Base-by-base conservation (phyloP, 2,329 filamentous ascomycete species). In the Stemphylium beticola region DNA sequence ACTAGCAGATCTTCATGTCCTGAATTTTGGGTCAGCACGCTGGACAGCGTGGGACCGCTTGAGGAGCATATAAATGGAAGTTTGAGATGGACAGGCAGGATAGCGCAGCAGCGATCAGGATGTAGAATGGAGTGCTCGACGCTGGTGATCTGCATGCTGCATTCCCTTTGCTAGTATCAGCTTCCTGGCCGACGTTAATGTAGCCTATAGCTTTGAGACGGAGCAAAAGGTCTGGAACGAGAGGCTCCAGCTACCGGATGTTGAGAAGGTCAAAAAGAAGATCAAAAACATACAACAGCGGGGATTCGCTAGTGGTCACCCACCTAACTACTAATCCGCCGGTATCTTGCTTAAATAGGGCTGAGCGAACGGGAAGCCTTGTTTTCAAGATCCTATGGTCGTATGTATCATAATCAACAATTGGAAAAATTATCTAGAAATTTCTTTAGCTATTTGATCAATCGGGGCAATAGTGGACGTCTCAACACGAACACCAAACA, bases 211-310 rank as follows among this genome's bases (percentile, higher is more conserved):
- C 32, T 69, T 67, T 44, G 57, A 58, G 41, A 60, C 46, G 39
- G 68, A 64, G 43, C 49, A 62, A 15, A 49, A 62, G 44, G 22
- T 71, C 1, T 68, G 62, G 61, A 69, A 70, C 32, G 44, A 38
- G 20, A 53, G 55, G 49, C 20, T 72, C 12, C 64, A 62, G 5
- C 38, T 70, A 26, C 61, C 64, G 9, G 53, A 49, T 32, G 43
- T 56, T 6, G 62, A 63, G 7, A 55, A 64, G n/a, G 57, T 68
- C n/a, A 53, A 67, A 2, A 58, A 53, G 29, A 34, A 47, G 32
- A n/a, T n/a, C n/a, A n/a, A n/a, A n/a, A n/a, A n/a, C n/a, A n/a
- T n/a, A n/a, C n/a, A n/a, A n/a, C n/a, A n/a, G n/a, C n/a, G n/a
- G n/a, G n/a, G n/a, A n/a, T n/a, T n/a, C n/a, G n/a, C n/a, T n/a